phyloP scores from a whole-genome alignment of 2,329 filamentous ascomycete genomes.

The Lasiodiplodia citricola region DNA sequence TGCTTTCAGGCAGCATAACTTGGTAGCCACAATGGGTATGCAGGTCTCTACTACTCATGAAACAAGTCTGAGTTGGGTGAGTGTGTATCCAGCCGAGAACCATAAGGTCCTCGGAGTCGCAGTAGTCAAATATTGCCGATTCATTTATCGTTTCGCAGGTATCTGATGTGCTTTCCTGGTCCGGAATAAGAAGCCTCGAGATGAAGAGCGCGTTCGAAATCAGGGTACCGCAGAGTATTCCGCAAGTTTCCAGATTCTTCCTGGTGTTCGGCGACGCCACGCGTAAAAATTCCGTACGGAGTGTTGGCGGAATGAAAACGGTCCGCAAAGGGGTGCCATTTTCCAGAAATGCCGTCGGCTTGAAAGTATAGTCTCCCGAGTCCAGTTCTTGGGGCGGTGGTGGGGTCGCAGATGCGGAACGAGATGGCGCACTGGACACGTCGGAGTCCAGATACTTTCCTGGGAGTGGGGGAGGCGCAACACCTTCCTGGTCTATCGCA shows the following conservation, averaged over 20 bases:
- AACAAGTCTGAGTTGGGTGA: slow-evolving; percentile 94
- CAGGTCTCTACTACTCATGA: slow-evolving; percentile 92
- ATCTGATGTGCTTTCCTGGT: slow-evolving; percentile 87
- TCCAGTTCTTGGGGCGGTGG: slow-evolving; percentile 49
- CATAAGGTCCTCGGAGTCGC: slow-evolving; percentile 80
- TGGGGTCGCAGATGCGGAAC: slow-evolving; percentile 38
- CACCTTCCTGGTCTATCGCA: background rate
- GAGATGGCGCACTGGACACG: slow-evolving; percentile 28
- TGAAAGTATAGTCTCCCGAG: slow-evolving; percentile 72
- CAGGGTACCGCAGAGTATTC: slow-evolving; percentile 87
- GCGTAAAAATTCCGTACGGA: slow-evolving; percentile 76
- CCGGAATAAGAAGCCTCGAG: slow-evolving; percentile 83
- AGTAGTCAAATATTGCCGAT: slow-evolving; percentile 83
- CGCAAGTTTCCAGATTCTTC: slow-evolving; percentile 89
- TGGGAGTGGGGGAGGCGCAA: slow-evolving; percentile 34
- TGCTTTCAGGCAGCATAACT: slow-evolving; percentile 93
- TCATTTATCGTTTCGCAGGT: slow-evolving; percentile 96
- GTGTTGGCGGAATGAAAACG: slow-evolving; percentile 78
- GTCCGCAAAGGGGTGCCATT: slow-evolving; percentile 85
- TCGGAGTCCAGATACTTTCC: slow-evolving; percentile 32
- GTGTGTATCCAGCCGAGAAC: slow-evolving; percentile 98
- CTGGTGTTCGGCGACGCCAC: slow-evolving; percentile 78
- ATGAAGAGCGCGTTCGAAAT: slow-evolving; percentile 95
- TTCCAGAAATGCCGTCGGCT: slow-evolving; percentile 85
- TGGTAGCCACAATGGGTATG: slow-evolving; percentile 96